These are phyloP conservation scores for Triticum timopheevii DNA, from an alignment of 176 grass and related monocot genomes.

Conservation along the genomic window DNA sequence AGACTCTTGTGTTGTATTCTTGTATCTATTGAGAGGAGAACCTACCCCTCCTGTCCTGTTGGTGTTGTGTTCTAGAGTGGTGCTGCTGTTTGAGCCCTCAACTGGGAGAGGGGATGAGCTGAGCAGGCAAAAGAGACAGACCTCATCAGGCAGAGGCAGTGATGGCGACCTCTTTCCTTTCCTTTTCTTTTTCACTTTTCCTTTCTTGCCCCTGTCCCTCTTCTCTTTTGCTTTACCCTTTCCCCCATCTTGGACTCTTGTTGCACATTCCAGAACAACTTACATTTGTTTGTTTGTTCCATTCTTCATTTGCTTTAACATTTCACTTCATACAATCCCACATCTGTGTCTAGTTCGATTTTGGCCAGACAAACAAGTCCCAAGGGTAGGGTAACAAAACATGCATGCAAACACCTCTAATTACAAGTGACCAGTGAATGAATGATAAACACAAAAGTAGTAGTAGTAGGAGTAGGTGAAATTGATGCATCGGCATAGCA, in stretches of 20 bases:
- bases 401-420: not conserved
- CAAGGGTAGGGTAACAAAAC: not conserved
- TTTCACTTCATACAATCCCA: not conserved
- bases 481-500: constrained; percentile 23
- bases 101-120: constrained; percentile 10
- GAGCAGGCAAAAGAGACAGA: constrained; percentile 17
- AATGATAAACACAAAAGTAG: not conserved
- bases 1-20: not conserved
- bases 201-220: constrained; percentile 19
- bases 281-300: not conserved
- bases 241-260: constrained; percentile 6
- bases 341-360: not conserved
- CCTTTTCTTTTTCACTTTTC: constrained; percentile 32
- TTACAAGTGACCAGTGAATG: not conserved
- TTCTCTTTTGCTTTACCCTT: constrained; percentile 45
- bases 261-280: not conserved
- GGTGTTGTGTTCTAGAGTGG: not conserved
- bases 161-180: constrained; percentile 18
- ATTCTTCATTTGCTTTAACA: not conserved
- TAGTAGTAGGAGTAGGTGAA: constrained; percentile 19
- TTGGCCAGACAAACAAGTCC: not conserved
- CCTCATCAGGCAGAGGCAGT: constrained; percentile 19
- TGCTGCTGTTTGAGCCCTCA: not conserved
- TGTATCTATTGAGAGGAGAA: not conserved
- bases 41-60: not conserved